phyloP scores from a whole-genome alignment of 768 basidiomycete genomes.

The Hericium coralloides region DNA sequence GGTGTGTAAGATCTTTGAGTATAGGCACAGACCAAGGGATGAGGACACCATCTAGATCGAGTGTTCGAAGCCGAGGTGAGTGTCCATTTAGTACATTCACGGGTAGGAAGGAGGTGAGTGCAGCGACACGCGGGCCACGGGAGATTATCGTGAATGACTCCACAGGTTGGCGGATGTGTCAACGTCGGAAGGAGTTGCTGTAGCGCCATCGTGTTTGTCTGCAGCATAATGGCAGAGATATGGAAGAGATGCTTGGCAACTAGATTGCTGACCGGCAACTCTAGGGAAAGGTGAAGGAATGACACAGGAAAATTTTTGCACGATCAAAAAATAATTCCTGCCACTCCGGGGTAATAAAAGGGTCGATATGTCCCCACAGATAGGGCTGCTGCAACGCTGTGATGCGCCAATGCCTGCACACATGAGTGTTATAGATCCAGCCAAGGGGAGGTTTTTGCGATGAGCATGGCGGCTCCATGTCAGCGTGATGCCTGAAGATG shows the following conservation, averaged over 20 bases:
- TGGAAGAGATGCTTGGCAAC: neutral
- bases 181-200: neutral
- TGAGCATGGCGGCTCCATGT: neutral
- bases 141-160: neutral
- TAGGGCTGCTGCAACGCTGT: slow-evolving; percentile 3
- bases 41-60: neutral
- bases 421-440: slow-evolving; percentile 7
- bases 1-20: neutral
- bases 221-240: neutral
- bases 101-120: neutral
- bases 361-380: slow-evolving; percentile 1
- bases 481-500: neutral
- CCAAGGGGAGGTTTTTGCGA: neutral
- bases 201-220: neutral
- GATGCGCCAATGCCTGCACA: slow-evolving; percentile 9
- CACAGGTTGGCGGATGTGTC: neutral
- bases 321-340: slow-evolving; percentile 1
- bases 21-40: neutral
- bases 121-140: neutral
- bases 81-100: neutral
- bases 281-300: too few species aligned
- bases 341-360: neutral
- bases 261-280: neutral
- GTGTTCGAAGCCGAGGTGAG: neutral
- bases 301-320: neutral